These are phyloP conservation scores for Bretziella fagacearum DNA, from an alignment of 2,329 filamentous ascomycete species.

Conservation along the genomic window DNA sequence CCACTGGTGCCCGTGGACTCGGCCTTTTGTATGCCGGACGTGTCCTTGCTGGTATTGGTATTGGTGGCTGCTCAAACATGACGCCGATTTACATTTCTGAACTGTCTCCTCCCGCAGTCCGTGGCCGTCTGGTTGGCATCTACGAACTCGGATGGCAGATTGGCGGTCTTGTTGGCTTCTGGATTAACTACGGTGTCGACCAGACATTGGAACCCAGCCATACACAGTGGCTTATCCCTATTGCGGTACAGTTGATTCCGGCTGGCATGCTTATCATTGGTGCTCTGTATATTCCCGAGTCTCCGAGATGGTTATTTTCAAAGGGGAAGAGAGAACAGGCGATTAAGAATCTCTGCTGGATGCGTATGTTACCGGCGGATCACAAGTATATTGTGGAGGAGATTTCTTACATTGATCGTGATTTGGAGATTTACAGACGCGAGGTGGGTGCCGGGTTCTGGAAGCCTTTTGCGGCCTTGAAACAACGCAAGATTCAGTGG, in stretches of 20 bases:
- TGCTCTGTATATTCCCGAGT: conserved; percentile 49
- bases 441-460: conserved; percentile 57
- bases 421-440: conserved; percentile 45
- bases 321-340: conserved; percentile 43
- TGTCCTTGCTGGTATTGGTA: conserved; percentile 45
- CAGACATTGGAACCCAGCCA: conserved; percentile 52
- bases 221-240: conserved; percentile 53
- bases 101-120: conserved; percentile 42
- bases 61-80: conserved; percentile 46
- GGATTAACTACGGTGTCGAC: conserved; percentile 52
- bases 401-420: conserved; percentile 50
- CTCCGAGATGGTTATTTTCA: conserved; percentile 51
- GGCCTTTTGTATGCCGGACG: conserved; percentile 45
- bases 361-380: conserved; percentile 37
- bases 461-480: conserved; percentile 48
- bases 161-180: conserved; percentile 46
- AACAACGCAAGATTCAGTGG: conserved; percentile 43
- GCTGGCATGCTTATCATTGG: conserved; percentile 44
- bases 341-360: conserved; percentile 43
- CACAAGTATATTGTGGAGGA: conserved; percentile 58
- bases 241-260: conserved; percentile 48
- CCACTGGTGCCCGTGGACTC: conserved; percentile 47
- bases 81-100: conserved; percentile 47
- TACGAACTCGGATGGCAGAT: conserved; percentile 51
- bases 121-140: conserved; percentile 47